A percentile compares a stretch with the other conserved stretches of the same genome.
Conservation (phyloP, 345 rosid genomes). For the Salix arbutifolia region DNA sequence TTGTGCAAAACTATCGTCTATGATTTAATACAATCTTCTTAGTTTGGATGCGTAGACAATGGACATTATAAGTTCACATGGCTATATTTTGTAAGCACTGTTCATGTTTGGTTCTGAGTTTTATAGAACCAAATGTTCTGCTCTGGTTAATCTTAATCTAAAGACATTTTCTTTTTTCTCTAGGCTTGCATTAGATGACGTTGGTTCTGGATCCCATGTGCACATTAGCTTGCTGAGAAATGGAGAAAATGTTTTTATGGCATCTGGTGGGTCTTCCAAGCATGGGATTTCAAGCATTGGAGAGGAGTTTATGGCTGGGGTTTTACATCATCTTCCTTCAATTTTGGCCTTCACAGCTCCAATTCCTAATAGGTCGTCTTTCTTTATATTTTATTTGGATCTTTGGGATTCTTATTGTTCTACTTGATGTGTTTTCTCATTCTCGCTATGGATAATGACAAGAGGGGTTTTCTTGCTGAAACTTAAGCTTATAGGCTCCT, state of each 20-base stretch:
- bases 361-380: constrained; percentile 72
- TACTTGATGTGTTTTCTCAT: not conserved
- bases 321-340: constrained; percentile 81
- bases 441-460: not conserved
- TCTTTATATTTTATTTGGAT: constrained; percentile 1
- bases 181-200: constrained; percentile 78
- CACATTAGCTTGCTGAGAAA: constrained; percentile 80
- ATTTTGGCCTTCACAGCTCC: constrained; percentile 83
- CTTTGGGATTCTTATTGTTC: not conserved
- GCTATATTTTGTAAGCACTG: not conserved
- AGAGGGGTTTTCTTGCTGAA: not conserved
- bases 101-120: not conserved
- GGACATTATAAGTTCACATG: not conserved
- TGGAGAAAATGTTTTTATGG: constrained; percentile 73
- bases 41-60: not conserved
- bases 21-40: not conserved
- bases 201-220: constrained; percentile 95
- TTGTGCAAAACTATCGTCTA: not conserved
- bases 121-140: not conserved
- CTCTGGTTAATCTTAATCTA: not conserved
- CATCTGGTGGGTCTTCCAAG: constrained; percentile 53
- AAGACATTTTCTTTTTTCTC: not conserved
- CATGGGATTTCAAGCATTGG: constrained; percentile 76
- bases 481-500: not conserved
- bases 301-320: constrained; percentile 88